Percentiles rank a stretch among this genome's conserved stretches.
Conservation (phyloP, 2,329 filamentous ascomycete species). For the Knoxdaviesia proteae region DNA sequence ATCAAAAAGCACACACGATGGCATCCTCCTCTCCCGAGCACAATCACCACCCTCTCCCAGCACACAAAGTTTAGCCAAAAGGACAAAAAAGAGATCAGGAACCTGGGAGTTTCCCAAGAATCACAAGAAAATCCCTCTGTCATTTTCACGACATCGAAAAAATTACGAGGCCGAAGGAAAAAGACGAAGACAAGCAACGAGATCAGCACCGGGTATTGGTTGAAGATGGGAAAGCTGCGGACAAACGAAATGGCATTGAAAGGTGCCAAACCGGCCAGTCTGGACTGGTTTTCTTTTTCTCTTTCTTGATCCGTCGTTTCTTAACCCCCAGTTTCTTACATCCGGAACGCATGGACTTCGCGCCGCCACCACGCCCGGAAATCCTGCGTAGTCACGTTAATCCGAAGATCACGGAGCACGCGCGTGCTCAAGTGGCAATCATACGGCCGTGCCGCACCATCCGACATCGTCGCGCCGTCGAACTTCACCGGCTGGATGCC, state of each 20-base stretch:
- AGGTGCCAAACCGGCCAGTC: neutral
- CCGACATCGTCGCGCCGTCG: conserved; percentile 49
- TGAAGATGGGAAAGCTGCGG: too few species aligned
- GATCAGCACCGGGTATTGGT: too few species aligned
- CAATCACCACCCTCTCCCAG: too few species aligned
- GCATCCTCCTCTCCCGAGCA: too few species aligned
- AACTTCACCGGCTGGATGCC: conserved; percentile 49
- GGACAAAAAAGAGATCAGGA: too few species aligned
- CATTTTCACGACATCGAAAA: too few species aligned
- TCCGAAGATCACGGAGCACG: conserved; percentile 49
- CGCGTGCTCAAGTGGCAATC: conserved; percentile 74
- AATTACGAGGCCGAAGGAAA: too few species aligned
- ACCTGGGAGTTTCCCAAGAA: too few species aligned
- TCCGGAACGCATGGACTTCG: conserved; percentile 36
- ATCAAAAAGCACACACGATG: too few species aligned
- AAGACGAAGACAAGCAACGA: too few species aligned
- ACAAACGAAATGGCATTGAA: neutral
- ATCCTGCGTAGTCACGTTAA: conserved; percentile 52
- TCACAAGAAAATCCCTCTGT: too few species aligned
- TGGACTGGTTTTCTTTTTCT: neutral
- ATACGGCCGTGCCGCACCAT: conserved; percentile 37
- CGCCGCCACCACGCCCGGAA: conserved; percentile 68
- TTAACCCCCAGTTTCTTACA: conserved; percentile 11
- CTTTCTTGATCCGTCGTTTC: neutral
- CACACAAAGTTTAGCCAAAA: too few species aligned